phyloP scores from a whole-genome alignment of 768 basidiomycete species.

The Pisolithus marmoratus region DNA sequence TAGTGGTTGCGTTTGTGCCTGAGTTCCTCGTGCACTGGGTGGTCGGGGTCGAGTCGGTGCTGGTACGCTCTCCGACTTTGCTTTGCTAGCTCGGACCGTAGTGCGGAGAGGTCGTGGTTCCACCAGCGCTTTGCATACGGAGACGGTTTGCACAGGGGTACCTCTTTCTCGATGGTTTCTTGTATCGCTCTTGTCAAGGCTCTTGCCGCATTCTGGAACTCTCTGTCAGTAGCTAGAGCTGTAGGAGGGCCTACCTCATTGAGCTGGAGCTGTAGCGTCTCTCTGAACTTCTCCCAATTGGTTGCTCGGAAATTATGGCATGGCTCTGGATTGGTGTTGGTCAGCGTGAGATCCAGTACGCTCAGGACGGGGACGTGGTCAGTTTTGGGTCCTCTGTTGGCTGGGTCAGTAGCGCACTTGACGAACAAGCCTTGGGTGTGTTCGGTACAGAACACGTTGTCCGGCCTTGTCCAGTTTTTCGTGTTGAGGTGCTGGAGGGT shows the following conservation, averaged over 20 bases:
- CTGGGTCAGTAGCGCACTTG: not conserved
- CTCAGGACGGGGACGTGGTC: constrained; percentile 9
- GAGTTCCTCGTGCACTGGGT: constrained; percentile 20
- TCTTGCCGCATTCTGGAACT: too few relatives aligned
- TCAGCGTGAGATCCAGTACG: not conserved
- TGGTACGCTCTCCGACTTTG: too few relatives aligned
- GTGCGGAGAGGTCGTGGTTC: too few relatives aligned
- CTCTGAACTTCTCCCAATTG: constrained; percentile 7
- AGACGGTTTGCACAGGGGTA: constrained; percentile 13
- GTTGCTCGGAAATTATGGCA: constrained; percentile 1
- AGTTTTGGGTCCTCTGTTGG: not conserved
- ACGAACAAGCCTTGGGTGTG: not conserved
- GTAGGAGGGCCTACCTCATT: too few relatives aligned
- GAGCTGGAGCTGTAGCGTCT: not conserved
- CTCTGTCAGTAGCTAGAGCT: too few relatives aligned
- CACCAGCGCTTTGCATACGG: constrained; percentile 31
- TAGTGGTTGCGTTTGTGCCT: constrained; percentile 11
- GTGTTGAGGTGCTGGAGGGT: not conserved
- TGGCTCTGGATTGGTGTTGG: too few relatives aligned
- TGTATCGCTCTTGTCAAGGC: too few relatives aligned
- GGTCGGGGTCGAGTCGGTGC: constrained; percentile 5
- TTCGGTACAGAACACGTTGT: constrained; percentile 8
- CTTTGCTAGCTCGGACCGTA: too few relatives aligned
- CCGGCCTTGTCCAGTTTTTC: constrained; percentile 5
- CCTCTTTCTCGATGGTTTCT: constrained; percentile 9